Evolutionary conservation across 352 stramenopile species (phyloP), one percentile per base, ranked within the genome.

Genomic region (Plasmopara halstedii): DNA sequence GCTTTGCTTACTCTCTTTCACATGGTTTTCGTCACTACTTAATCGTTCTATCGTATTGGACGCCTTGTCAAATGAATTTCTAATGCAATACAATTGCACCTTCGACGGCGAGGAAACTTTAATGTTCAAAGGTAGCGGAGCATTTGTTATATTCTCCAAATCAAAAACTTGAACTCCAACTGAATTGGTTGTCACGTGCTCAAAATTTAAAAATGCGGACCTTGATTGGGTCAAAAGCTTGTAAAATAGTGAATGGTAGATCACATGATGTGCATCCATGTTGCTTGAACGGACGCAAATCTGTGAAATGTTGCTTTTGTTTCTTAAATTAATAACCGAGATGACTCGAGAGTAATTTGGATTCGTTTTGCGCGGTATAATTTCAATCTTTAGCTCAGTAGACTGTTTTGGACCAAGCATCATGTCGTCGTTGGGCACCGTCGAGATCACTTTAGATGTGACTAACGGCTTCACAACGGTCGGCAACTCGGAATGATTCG

Each of bases 201-300:
- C 83, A 43, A 94, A 94, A 35, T 93, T 94, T 23, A 94, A 47
- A 38, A 94, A 93, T 33, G 80, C 83, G 10, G 81, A 90, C 43
- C 71, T 82, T 20, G 79, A 88, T 32, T 78, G 80, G 15, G 83
- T 95, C 45, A 92, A 45, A 18, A 95, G 62, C 42, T 90, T 92
- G 77, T 95, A 95, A 49, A 93, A 95, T 25, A 93, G 57, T 23
- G 83, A 95, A 46, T 95, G 83, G 46, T 95, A 95, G 44, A 95
- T 95, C 22, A 95, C 83, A 47, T 94, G 82, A 40, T 95, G 81
- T 1, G 83, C 82, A 38, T 95, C 83, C 83, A 95, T 95, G 54
- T 95, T 95, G 66, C 82, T 92, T 9, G 81, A 94, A 7, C 82
- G 79, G 7, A 95, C 82, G 29, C 82, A 93, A 20, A 95, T 82